These are phyloP conservation scores for Nemania bipapillata DNA, from an alignment of 2,329 filamentous ascomycete species.

Conservation along the genomic window DNA sequence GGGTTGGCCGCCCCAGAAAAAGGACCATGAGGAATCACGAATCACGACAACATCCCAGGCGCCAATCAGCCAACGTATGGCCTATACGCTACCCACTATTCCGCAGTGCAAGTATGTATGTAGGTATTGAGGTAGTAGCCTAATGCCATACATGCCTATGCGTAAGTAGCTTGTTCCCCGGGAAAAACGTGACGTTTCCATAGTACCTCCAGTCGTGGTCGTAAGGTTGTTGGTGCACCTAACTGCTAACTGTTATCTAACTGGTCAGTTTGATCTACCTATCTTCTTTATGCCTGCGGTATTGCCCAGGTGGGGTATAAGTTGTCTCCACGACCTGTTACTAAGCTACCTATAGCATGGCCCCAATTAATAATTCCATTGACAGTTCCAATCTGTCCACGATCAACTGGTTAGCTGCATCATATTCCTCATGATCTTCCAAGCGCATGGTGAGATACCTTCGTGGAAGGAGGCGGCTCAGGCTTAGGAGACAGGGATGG, in stretches of 20 bases:
- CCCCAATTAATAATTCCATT: background rate
- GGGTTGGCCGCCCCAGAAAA: slow-evolving; percentile 17
- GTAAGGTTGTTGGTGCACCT: background rate
- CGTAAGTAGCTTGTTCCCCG: slow-evolving; percentile 6
- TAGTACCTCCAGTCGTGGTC: background rate
- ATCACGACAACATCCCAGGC: slow-evolving; percentile 16
- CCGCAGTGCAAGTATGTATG: no score
- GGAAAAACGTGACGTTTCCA: slow-evolving; percentile 3
- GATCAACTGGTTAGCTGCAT: background rate
- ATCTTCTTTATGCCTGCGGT: slow-evolving; percentile 1
- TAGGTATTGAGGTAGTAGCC: no score
- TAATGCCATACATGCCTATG: no score
- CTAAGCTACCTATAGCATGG: slow-evolving; percentile 1
- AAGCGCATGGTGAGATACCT: background rate
- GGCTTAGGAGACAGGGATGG: slow-evolving; percentile 5
- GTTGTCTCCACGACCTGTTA: background rate
- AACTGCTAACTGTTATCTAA: background rate
- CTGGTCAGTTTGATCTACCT: background rate
- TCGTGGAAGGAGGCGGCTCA: slow-evolving; percentile 17
- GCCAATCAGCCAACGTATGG: background rate
- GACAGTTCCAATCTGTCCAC: background rate
- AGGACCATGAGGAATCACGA: slow-evolving; percentile 6
- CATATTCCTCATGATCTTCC: background rate
- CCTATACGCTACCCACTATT: no score
- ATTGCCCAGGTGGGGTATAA: background rate